Evolutionary conservation across 2,329 filamentous ascomycete genomes (phyloP), one percentile per base, ranked within the genome.

Genomic region (Trichophyton rubrum): DNA sequence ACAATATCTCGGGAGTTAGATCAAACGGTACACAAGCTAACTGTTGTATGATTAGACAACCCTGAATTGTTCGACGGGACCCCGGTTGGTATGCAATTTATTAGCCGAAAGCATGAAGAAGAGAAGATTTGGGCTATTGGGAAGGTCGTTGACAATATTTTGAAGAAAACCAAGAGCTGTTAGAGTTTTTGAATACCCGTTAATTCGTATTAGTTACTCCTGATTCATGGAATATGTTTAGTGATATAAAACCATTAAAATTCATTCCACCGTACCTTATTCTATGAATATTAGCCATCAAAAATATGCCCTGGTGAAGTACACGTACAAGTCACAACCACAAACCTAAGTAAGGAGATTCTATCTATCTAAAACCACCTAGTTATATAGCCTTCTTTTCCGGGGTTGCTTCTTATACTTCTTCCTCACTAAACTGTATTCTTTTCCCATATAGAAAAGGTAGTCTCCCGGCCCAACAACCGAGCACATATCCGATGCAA

Each of bases 401-500:
- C 2, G 55, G 40, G 1, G 13, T 43, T 33, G 13, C 13, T 17
- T 59, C 27, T 17, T 63, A 63, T 3, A 60, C 33, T 17, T n/a
- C 40, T 17, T 59, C 57, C 20, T 63, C 64, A 5, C 59, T 62
- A 62, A 74, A 73, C 57, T 69, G 63, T 33, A 75, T 66, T 40
- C 72, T 64, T 63, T 71, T 74, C 53, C 73, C 71, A 64, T 69
- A 73, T 27, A 74, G 24, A 4, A 70, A 60, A 0, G 71, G 68
- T 9, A 69, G 66, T 17, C 71, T 67, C 20, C 66, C 67, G 33
- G 69, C 20, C 60, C 71, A 62, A 5, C 68, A 66, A 1, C 90
- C 90, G 11, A 89, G 65, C 0, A 83, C 79, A 72, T 88, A 90
- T 0, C 93, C 93, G 4, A 83, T 74, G 73, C 95, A 97, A 17